Conservation (phyloP, 2,329 filamentous ascomycete species). For the Alternaria viburni region DNA sequence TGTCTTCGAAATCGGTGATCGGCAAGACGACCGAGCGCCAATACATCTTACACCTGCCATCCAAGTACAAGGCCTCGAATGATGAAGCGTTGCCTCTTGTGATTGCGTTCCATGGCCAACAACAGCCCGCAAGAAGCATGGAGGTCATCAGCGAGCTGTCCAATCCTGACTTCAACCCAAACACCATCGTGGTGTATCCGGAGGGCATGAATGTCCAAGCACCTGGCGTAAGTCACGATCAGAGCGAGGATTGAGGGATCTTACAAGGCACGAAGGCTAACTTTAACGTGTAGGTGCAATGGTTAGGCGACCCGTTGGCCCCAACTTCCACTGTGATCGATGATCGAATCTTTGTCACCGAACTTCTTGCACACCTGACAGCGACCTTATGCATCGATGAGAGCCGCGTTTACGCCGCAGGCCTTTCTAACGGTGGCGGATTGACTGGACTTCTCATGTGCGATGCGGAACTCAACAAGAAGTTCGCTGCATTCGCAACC, state of each 20-base stretch:
- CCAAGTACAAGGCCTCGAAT: constrained; percentile 17
- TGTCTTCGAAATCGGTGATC: constrained; percentile 21
- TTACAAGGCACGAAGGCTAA: neutral
- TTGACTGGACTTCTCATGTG: constrained; percentile 57
- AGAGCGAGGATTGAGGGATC: neutral
- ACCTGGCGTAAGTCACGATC: constrained; percentile 20
- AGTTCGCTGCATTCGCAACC: constrained; percentile 57
- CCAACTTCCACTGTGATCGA: constrained; percentile 42
- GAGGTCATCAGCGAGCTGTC: constrained; percentile 30
- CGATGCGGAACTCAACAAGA: constrained; percentile 44
- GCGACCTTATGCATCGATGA: constrained; percentile 53
- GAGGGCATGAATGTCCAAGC: constrained; percentile 22
- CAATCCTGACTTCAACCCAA: constrained; percentile 21
- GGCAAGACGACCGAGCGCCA: constrained; percentile 20
- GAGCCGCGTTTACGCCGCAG: constrained; percentile 52
- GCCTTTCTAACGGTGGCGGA: constrained; percentile 62
- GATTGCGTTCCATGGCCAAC: constrained; percentile 27
- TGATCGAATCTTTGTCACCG: constrained; percentile 53
- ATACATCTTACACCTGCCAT: constrained; percentile 27
- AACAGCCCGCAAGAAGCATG: constrained; percentile 26
- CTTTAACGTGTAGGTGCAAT: constrained; percentile 22
- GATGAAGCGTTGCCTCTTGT: constrained; percentile 21
- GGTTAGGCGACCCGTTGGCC: constrained; percentile 52
- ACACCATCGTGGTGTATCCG: constrained; percentile 30
- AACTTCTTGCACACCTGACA: constrained; percentile 49